Evolutionary conservation across 2,329 filamentous ascomycete species (phyloP).

Genomic region (Chrysoporthe cubensis): DNA sequence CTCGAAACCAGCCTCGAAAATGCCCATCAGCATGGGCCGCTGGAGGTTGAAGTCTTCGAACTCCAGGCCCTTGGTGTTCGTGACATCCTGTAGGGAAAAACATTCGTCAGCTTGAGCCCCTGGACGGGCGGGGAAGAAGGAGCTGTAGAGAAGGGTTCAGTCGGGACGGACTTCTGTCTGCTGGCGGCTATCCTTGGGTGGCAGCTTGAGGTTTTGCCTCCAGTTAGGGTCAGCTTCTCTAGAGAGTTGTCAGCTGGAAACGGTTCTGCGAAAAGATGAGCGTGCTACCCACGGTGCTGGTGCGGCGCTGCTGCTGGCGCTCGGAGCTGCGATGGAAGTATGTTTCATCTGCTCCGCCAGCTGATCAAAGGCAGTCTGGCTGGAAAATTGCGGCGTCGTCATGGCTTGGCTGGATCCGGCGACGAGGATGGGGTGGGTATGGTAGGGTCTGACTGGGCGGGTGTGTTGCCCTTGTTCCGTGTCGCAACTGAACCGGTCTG

Average conservation of each 20-base stretch:
- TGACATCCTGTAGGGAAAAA: constrained; percentile 82
- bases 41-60: constrained; percentile 98
- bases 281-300: constrained; percentile 3
- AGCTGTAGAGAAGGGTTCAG: background rate
- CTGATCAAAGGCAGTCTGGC: constrained; percentile 24
- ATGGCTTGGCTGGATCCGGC: background rate
- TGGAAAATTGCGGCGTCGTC: constrained; percentile 18
- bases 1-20: constrained; percentile 98
- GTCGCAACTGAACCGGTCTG: constrained; percentile 8
- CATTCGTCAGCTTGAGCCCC: constrained; percentile 10
- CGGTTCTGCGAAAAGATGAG: background rate
- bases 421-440: background rate
- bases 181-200: constrained; percentile 73
- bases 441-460: background rate
- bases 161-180: constrained; percentile 72
- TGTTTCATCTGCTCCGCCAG: constrained; percentile 29
- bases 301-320: constrained; percentile 12
- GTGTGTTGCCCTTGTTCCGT: constrained; percentile 14
- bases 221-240: constrained; percentile 66
- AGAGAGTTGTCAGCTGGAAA: constrained; percentile 44
- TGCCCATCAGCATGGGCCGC: constrained; percentile 95
- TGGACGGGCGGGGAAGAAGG: background rate
- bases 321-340: constrained; percentile 17
- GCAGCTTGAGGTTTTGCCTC: constrained; percentile 74
- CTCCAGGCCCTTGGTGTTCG: constrained; percentile 94